phyloP scores from a whole-genome alignment of 2,329 filamentous ascomycete species.

The Saccharata proteae region DNA sequence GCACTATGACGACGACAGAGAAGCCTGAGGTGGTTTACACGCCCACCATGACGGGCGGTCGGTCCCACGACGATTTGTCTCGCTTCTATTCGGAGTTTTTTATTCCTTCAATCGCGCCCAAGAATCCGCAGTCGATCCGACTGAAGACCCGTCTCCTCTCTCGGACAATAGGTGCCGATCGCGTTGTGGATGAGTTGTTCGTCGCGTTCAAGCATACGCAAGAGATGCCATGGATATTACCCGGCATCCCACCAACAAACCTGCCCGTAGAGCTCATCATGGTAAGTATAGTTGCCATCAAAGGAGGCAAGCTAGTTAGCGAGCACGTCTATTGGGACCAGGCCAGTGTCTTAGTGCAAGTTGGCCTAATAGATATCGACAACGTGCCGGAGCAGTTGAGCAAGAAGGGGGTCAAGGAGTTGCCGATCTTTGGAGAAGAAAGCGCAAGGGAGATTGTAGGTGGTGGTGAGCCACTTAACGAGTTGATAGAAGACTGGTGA shows the following conservation, averaged over 20 bases:
- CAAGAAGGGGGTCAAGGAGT: constrained; percentile 32
- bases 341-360: constrained; percentile 46
- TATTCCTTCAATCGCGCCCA: constrained; percentile 28
- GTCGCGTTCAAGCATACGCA: constrained; percentile 45
- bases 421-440: constrained; percentile 36
- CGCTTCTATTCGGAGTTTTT: constrained; percentile 48
- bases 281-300: constrained; percentile 43
- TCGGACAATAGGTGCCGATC: constrained; percentile 45
- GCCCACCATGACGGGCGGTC: constrained; percentile 34
- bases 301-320: constrained; percentile 41
- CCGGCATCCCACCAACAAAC: constrained; percentile 44
- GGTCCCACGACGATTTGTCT: constrained; percentile 28
- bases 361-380: constrained; percentile 44
- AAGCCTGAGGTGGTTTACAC: constrained; percentile 31
- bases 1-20: constrained; percentile 22
- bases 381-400: constrained; percentile 35
- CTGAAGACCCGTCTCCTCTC: constrained; percentile 38
- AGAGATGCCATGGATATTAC: constrained; percentile 47
- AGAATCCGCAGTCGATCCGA: constrained; percentile 30
- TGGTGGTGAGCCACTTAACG: constrained; percentile 31
- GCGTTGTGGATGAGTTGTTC: constrained; percentile 50
- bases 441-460: constrained; percentile 34
- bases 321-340: constrained; percentile 54
- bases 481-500: constrained; percentile 34
- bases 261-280: constrained; percentile 45